These are phyloP conservation scores for Erysimum cheiri DNA, from an alignment of 441 rosid genomes.

Conservation along the genomic window DNA sequence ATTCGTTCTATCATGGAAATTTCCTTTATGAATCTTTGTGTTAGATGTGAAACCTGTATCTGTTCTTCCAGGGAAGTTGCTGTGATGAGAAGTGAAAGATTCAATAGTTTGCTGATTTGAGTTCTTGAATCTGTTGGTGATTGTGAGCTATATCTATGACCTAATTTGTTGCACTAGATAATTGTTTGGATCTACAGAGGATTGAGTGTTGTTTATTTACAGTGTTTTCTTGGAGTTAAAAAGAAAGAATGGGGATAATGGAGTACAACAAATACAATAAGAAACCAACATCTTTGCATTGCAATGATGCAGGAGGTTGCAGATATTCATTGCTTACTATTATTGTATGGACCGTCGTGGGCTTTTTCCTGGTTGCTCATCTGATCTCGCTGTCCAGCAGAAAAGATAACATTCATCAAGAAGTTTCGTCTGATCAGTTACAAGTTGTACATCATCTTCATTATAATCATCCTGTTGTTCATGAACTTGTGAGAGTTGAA, in stretches of 20 bases:
- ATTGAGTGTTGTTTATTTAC: constrained; percentile 61
- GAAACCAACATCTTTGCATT: constrained; percentile 72
- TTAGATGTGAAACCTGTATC: no score
- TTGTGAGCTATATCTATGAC: neutral
- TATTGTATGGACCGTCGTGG: constrained; percentile 74
- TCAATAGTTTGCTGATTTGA: neutral
- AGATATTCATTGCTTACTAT: constrained; percentile 64
- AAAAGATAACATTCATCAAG: constrained; percentile 47
- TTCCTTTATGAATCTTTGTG: no score
- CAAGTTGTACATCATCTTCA: constrained; percentile 33
- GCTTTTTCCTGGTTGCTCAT: constrained; percentile 67
- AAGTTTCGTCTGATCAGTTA: constrained; percentile 39
- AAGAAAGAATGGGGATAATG: constrained; percentile 48
- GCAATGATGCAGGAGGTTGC: constrained; percentile 74
- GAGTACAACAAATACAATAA: constrained; percentile 70
- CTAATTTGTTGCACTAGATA: neutral
- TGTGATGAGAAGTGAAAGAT: no score
- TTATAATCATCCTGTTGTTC: constrained; percentile 47
- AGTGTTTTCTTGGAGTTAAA: constrained; percentile 58
- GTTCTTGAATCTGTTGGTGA: neutral
- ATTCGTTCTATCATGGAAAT: neutral
- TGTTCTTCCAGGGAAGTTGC: no score
- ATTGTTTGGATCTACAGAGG: constrained; percentile 51
- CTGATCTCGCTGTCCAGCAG: constrained; percentile 54
- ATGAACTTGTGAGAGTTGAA: constrained; percentile 79